Conservation (phyloP, 2,329 filamentous ascomycete genomes). For the Parastagonospora avenae region DNA sequence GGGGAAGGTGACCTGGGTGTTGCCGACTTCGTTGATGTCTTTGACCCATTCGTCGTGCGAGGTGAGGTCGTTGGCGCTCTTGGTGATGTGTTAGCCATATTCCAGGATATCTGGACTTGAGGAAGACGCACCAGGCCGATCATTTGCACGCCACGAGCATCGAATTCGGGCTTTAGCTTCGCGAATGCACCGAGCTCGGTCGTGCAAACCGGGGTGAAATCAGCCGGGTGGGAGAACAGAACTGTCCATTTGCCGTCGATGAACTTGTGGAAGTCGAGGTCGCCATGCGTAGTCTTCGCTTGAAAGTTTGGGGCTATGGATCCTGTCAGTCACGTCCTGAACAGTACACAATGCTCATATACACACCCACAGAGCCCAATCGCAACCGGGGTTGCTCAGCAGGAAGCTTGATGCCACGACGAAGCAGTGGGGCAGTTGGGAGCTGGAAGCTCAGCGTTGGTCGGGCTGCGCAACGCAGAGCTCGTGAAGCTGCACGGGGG, state of each 20-base stretch:
- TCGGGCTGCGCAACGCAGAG: slow-evolving; percentile 34
- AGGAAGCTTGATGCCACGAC: slow-evolving; percentile 45
- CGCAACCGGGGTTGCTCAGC: slow-evolving; percentile 50
- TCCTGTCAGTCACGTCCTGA: neutral
- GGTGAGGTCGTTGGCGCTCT: slow-evolving; percentile 79
- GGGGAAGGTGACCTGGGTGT: slow-evolving; percentile 54
- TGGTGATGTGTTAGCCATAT: slow-evolving; percentile 1
- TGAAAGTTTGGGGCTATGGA: slow-evolving; percentile 76
- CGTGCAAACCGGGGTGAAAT: slow-evolving; percentile 95
- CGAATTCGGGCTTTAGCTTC: slow-evolving; percentile 86
- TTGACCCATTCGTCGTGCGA: slow-evolving; percentile 89
- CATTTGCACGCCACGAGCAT: slow-evolving; percentile 85
- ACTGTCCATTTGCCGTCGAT: slow-evolving; percentile 80
- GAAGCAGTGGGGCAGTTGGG: slow-evolving; percentile 38
- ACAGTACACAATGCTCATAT: neutral
- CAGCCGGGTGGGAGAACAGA: slow-evolving; percentile 82
- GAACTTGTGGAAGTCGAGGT: slow-evolving; percentile 78
- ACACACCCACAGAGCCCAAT: slow-evolving; percentile 48
- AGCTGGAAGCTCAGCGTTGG: slow-evolving; percentile 32
- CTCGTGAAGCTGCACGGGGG: slow-evolving; percentile 43
- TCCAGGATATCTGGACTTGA: neutral
- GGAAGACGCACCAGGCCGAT: slow-evolving; percentile 69
- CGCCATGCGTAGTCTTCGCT: slow-evolving; percentile 77
- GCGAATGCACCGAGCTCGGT: slow-evolving; percentile 94
- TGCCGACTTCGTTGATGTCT: slow-evolving; percentile 63